Base-by-base conservation (phyloP, 148 eudicot species). In the Persicaria tinctoria region DNA sequence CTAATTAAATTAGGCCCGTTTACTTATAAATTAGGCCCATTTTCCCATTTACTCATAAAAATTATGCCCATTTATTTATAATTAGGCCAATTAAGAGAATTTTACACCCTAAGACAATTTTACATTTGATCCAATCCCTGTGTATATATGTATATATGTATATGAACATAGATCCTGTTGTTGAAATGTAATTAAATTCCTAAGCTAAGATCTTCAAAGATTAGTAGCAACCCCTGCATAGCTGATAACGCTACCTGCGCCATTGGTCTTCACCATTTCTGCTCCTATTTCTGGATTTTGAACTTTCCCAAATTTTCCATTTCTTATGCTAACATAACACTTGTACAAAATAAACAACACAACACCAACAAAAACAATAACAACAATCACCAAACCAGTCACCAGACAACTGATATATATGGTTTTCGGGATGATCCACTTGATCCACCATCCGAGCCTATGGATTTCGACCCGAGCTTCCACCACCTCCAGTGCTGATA, bases 361-460 rank as follows among this genome's bases (percentile, higher is more conserved):
- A 44, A 70, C 77, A 5, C 51, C 74, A 45, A 80, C 23, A n/a
- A 84, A 72, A 47, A 79, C 45, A 32, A 79, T 20, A 74, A 76
- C 70, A 55, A 79, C 86, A 60, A 83, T 44, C 54, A 83, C 79
- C 50, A 85, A 53, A 32, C 82, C 85, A 48, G 47, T 83, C 46
- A 83, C 62, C 75, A 79, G 69, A 87, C 86, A 46, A 77, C 44
- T 0, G 84, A 64, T 44, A 74, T 51, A 13, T 81, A 63, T 45
- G 85, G 72, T 38, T 68, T 80, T 50, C 46, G 68, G 11, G 80
- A 49, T 32, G 45, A 3, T 66, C 3, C 47, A 13, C 72, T 17
- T 45, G 68, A 57, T 0, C 78, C 69, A 4, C 70, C 63, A 66
- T 38, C 66, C 3, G 73, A 8, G 11, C 57, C 17, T 32, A 63